phyloP scores from a whole-genome alignment of 2,329 filamentous ascomycete genomes.

The Botrytis squamosa region DNA sequence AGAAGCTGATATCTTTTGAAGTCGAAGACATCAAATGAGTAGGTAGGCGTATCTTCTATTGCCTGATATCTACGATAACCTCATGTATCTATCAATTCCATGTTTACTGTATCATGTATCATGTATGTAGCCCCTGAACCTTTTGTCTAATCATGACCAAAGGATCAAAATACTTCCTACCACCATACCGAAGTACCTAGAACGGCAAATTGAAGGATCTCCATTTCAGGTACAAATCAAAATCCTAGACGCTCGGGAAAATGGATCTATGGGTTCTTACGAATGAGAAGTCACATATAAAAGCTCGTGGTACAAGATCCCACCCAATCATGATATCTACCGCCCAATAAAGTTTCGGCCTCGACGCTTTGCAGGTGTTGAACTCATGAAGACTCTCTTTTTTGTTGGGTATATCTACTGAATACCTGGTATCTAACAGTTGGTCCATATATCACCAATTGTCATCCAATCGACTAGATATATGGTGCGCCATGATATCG shows the following conservation, averaged over 20 bases:
- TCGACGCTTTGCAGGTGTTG: not conserved
- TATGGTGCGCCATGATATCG: not conserved
- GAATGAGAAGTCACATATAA: not conserved
- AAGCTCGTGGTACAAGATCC: not conserved
- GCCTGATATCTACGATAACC: not conserved
- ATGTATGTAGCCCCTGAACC: not conserved
- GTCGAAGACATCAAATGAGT: not conserved
- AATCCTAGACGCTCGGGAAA: conserved; percentile 6
- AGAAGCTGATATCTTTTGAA: not conserved
- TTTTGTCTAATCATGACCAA: not conserved
- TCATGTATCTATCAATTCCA: not conserved
- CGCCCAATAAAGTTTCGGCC: not conserved
- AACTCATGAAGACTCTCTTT: not conserved
- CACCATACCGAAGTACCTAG: not conserved
- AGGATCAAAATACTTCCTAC: not conserved
- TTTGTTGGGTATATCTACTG: not conserved
- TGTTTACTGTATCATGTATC: not conserved
- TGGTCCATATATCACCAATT: not conserved
- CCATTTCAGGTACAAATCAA: not conserved
- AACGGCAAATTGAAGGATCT: conserved; percentile 13
- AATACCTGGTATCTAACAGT: not conserved
- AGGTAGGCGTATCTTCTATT: not conserved
- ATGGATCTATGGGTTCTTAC: not conserved
- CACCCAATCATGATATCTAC: not conserved
- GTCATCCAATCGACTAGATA: not conserved